Percentiles rank a stretch among this genome's conserved stretches.
Evolutionary conservation across 495 filamentous ascomycete genomes (phyloP).

Genomic region (Entonaema liquescens): DNA sequence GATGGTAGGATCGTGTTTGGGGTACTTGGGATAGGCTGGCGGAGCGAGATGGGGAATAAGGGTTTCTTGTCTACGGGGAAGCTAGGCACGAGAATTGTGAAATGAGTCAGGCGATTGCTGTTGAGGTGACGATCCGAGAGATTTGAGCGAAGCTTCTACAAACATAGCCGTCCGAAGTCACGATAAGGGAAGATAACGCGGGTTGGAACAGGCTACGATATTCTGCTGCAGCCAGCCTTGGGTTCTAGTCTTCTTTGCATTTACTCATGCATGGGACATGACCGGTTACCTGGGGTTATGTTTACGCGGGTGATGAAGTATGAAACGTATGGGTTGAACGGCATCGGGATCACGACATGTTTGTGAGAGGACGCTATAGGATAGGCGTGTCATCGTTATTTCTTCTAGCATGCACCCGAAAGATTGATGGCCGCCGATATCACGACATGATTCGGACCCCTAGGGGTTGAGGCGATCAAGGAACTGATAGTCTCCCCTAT

Average conservation of each 20-base stretch:
- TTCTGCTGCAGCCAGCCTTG: not conserved
- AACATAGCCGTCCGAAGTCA: not conserved
- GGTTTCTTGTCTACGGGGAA: slow-evolving; percentile 89
- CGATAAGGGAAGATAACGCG: not conserved
- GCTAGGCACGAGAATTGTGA: slow-evolving; percentile 63
- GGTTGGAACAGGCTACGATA: not conserved
- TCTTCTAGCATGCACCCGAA: not conserved
- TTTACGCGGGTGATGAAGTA: not conserved
- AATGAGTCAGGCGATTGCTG: slow-evolving; percentile 12
- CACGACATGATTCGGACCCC: not conserved
- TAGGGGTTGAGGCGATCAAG: not conserved
- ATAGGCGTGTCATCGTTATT: not conserved
- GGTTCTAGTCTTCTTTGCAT: not conserved
- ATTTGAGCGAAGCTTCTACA: not conserved
- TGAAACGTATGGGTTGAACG: not conserved
- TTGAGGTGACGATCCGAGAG: not conserved
- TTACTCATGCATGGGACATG: not conserved
- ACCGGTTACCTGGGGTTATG: not conserved
- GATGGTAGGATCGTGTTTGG: slow-evolving; percentile 76
- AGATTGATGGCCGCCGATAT: not conserved
- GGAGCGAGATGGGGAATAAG: slow-evolving; percentile 86
- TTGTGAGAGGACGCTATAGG: not conserved
- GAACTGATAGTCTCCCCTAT: not conserved
- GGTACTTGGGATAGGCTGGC: slow-evolving; percentile 86
- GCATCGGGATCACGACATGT: not conserved